These are phyloP conservation scores for Alternaria brassicicola DNA, from an alignment of 2,329 filamentous ascomycete genomes.

Conservation along the genomic window DNA sequence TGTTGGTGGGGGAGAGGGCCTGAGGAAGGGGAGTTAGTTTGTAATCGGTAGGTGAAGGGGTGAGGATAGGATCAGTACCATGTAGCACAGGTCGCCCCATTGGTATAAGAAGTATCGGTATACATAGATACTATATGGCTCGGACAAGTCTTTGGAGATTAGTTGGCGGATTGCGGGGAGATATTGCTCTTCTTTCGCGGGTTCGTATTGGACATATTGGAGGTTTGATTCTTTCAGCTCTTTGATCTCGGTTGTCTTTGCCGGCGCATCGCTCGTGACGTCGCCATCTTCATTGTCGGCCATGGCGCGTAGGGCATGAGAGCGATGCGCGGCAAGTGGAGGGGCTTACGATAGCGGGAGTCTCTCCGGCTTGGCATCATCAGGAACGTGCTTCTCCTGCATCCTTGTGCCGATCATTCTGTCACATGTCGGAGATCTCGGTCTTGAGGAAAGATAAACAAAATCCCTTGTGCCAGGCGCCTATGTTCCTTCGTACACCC, in stretches of 20 bases:
- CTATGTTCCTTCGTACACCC: not conserved
- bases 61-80: constrained; percentile 61
- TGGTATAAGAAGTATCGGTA: constrained; percentile 98
- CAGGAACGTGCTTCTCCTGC: constrained; percentile 2
- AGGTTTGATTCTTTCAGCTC: constrained; percentile 46
- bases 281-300: constrained; percentile 3
- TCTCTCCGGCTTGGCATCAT: constrained; percentile 10
- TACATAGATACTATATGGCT: constrained; percentile 99
- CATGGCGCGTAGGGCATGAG: constrained; percentile 5
- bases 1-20: constrained; percentile 48
- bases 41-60: not conserved
- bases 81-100: constrained; percentile 97
- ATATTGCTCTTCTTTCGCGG: constrained; percentile 66
- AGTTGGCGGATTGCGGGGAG: constrained; percentile 87
- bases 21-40: constrained; percentile 43
- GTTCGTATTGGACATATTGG: constrained; percentile 66
- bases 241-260: not conserved
- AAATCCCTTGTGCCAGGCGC: not conserved
- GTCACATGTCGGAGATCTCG: constrained; percentile 20
- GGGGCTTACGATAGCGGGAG: not conserved
- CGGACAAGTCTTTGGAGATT: constrained; percentile 94
- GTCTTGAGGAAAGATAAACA: constrained; percentile 1
- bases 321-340: constrained; percentile 5
- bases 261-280: not conserved
- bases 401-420: constrained; percentile 15